These are phyloP conservation scores for Alternaria incomplexa DNA, from an alignment of 2,329 filamentous ascomycete species.

Conservation along the genomic window DNA sequence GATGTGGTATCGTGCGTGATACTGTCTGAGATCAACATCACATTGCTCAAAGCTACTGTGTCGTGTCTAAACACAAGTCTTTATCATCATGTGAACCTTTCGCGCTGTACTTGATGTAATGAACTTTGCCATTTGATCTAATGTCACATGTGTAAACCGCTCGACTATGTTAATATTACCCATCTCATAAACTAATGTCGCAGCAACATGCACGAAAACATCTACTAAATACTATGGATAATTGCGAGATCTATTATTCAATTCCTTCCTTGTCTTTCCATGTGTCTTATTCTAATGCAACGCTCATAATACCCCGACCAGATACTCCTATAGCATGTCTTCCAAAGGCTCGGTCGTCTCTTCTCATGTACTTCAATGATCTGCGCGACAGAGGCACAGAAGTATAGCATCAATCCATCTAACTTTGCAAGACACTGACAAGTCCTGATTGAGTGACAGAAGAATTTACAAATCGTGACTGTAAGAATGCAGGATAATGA, in stretches of 20 bases:
- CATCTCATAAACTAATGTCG: neutral
- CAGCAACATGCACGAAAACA: neutral
- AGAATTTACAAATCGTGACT: rapidly evolving
- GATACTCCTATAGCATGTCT: neutral
- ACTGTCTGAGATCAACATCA: neutral
- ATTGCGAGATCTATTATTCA: neutral
- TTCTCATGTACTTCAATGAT: neutral
- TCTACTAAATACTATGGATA: neutral
- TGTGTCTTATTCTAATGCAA: neutral
- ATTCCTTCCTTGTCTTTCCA: neutral
- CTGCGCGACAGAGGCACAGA: neutral
- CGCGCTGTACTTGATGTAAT: neutral
- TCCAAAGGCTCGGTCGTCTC: neutral
- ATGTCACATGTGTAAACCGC: neutral
- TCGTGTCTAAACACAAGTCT: neutral
- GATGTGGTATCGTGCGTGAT: neutral
- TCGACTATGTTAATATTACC: neutral
- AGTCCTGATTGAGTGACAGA: no score
- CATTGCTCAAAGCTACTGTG: neutral
- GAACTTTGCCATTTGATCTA: neutral
- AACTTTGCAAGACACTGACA: neutral
- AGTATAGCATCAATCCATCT: neutral
- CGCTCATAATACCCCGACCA: neutral
- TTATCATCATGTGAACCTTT: neutral
- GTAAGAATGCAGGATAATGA: neutral